phyloP scores from a whole-genome alignment of 202 grass and related monocot species.

The Cymbopogon flexuosus region DNA sequence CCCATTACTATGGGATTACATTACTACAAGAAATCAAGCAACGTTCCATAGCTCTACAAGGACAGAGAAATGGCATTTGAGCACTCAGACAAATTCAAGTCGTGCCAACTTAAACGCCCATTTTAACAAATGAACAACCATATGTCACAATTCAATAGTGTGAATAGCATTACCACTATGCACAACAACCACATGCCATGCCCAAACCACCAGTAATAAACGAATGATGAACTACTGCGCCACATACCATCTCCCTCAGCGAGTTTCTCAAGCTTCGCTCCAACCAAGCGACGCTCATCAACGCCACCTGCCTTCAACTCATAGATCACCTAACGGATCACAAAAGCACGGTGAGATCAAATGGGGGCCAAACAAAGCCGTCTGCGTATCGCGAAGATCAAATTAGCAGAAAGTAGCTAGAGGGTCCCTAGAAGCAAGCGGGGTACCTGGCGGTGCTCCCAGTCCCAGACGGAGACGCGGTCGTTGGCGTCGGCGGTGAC shows the following conservation, averaged over 20 bases:
- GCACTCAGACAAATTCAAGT: neutral
- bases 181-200: neutral
- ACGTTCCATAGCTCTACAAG: slow-evolving; percentile 6
- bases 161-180: slow-evolving; percentile 8
- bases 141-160: slow-evolving; percentile 5
- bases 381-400: slow-evolving; percentile 10
- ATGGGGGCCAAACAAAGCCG: neutral
- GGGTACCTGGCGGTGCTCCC: slow-evolving; percentile 98
- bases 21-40: slow-evolving; percentile 4
- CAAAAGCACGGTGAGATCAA: slow-evolving; percentile 11
- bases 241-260: slow-evolving; percentile 89
- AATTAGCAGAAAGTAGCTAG: neutral
- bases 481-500: slow-evolving; percentile 90
- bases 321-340: slow-evolving; percentile 70
- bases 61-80: neutral
- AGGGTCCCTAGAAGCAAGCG: neutral
- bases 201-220: slow-evolving; percentile 28
- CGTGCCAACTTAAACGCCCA: neutral
- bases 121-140: slow-evolving; percentile 19
- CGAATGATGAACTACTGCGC: slow-evolving; percentile 19
- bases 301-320: slow-evolving; percentile 96
- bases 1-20: neutral
- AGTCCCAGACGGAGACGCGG: slow-evolving; percentile 93
- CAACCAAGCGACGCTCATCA: slow-evolving; percentile 83
- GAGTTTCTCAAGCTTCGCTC: slow-evolving; percentile 95